A percentile compares a stretch with the other conserved stretches of the same genome.
phyloP scores from a whole-genome alignment of 345 rosid genomes.

The Acer yangbiense region DNA sequence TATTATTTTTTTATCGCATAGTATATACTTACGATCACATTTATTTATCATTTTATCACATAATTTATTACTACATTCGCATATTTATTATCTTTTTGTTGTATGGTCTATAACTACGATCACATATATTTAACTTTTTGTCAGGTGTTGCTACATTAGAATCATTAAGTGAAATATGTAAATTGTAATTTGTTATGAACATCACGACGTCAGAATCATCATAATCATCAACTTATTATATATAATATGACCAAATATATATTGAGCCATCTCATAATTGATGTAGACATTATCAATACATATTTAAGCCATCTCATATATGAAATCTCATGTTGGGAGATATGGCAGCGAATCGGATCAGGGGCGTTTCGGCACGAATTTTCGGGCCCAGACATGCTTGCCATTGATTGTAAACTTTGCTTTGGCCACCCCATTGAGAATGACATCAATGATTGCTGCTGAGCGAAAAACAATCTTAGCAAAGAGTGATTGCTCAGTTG shows the following conservation, averaged over 20 bases:
- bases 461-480: constrained; percentile 49
- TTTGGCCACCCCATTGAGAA: constrained; percentile 38
- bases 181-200: too few species aligned
- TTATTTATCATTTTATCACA: too few species aligned
- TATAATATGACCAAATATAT: neutral
- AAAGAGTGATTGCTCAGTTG: constrained; percentile 45
- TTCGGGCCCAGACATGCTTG: constrained; percentile 71
- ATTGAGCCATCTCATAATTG: neutral
- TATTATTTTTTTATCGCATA: too few species aligned
- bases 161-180: too few species aligned
- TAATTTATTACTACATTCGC: too few species aligned
- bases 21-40: too few species aligned
- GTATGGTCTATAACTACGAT: too few species aligned
- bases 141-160: too few species aligned
- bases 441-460: constrained; percentile 14
- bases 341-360: neutral
- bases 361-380: constrained; percentile 45
- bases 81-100: too few species aligned
- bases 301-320: neutral
- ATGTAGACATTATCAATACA: neutral
- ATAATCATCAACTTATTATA: too few species aligned
- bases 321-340: neutral
- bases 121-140: too few species aligned
- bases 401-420: constrained; percentile 66
- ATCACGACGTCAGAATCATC: too few species aligned